Conservation (phyloP, 805 yeast genomes). For the Myxozyma melibiosi region DNA sequence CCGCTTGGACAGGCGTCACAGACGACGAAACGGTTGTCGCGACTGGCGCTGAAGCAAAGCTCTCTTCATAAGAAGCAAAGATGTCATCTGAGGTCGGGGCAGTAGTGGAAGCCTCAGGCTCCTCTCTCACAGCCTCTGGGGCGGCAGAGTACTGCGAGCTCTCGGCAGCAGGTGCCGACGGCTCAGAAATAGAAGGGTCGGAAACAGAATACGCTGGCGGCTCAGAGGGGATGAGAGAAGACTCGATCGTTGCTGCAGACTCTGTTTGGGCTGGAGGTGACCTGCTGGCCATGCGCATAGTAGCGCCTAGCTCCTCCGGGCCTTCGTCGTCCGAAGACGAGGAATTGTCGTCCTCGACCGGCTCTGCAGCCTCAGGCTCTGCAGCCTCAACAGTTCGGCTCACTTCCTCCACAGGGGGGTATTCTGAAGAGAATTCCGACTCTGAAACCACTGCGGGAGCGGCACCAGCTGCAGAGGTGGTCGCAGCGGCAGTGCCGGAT, state of each 20-base stretch:
- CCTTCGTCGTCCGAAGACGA: conserved; percentile 40
- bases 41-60: conserved; percentile 23
- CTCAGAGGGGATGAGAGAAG: background rate
- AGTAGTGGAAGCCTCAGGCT: background rate
- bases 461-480: background rate
- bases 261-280: background rate
- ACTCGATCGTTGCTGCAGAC: background rate
- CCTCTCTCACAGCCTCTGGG: conserved; percentile 20
- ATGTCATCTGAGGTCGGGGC: conserved; percentile 36
- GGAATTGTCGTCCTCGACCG: conserved; percentile 31
- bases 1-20: conserved; percentile 46
- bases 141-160: no score
- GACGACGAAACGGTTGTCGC: conserved; percentile 16
- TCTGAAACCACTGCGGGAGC: background rate
- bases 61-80: conserved; percentile 16
- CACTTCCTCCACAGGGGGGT: conserved; percentile 37
- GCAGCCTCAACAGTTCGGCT: conserved; percentile 21
- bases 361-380: conserved; percentile 34
- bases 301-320: conserved; percentile 31
- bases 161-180: conserved; percentile 6
- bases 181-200: background rate
- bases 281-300: conserved; percentile 11
- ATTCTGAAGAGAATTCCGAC: conserved; percentile 27
- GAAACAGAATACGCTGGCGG: conserved; percentile 8
- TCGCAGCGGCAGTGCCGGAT: conserved; percentile 1